These are phyloP conservation scores for Mycosphaerella sp. DNA, from an alignment of 2,329 filamentous ascomycete genomes.

Conservation along the genomic window DNA sequence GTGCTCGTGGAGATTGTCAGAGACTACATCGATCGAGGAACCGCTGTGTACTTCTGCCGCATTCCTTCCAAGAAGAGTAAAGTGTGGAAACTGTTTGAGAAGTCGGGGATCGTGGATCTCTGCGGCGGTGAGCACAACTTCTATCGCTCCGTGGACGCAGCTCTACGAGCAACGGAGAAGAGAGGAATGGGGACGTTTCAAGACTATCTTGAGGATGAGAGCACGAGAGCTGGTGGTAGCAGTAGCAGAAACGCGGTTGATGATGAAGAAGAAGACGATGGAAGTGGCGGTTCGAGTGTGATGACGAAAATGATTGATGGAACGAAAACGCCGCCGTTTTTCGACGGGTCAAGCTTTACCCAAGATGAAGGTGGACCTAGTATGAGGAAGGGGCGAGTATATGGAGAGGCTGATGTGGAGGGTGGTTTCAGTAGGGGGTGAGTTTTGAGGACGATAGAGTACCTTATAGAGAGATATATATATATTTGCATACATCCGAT, in stretches of 20 bases:
- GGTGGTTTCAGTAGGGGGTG: slow-evolving; percentile 5
- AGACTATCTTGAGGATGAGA: slow-evolving; percentile 1
- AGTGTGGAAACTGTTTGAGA: slow-evolving; percentile 67
- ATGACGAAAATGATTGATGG: slow-evolving; percentile 4
- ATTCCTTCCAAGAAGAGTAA: slow-evolving; percentile 44
- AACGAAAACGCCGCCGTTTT: slow-evolving; percentile 1
- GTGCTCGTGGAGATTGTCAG: slow-evolving; percentile 85
- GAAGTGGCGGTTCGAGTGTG: background rate
- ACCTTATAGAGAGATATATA: background rate
- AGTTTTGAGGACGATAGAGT: background rate
- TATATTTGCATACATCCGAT: background rate
- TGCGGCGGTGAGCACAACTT: slow-evolving; percentile 75
- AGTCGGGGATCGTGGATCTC: slow-evolving; percentile 77
- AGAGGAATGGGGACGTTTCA: slow-evolving; percentile 30
- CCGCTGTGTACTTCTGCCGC: slow-evolving; percentile 68
- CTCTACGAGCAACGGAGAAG: slow-evolving; percentile 71
- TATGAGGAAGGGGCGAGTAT: background rate
- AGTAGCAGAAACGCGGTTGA: background rate
- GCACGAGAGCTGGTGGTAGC: background rate
- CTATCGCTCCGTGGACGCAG: slow-evolving; percentile 76
- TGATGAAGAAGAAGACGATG: background rate
- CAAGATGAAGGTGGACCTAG: slow-evolving; percentile 6
- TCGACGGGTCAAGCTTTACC: slow-evolving; percentile 7
- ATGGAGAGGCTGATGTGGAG: slow-evolving; percentile 7
- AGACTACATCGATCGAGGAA: slow-evolving; percentile 68